Evolutionary conservation across 169 alveolate genomes (phyloP).

Genomic region (Amoebophrya sp.): DNA sequence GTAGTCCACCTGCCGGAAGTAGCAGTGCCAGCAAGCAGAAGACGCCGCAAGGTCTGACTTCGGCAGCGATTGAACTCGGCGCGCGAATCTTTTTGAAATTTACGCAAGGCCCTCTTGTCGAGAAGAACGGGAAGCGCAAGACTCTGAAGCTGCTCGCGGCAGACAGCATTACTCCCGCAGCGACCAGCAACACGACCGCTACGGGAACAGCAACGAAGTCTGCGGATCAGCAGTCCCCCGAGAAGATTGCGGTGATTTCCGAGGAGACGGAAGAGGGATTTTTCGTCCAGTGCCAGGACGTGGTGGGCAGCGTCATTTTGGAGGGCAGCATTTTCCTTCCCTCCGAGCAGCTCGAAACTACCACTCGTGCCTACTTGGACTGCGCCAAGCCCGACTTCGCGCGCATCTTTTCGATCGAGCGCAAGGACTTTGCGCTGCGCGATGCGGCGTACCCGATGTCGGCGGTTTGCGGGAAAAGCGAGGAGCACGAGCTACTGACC

Average conservation of each 20-base stretch:
- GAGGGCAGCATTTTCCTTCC: neutral
- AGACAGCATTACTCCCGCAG: neutral
- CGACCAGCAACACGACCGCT: no score
- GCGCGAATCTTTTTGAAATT: neutral
- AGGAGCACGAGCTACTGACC: neutral
- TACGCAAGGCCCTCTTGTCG: neutral
- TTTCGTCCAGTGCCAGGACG: neutral
- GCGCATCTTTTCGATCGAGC: neutral
- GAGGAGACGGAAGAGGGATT: neutral
- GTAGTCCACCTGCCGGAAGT: no score
- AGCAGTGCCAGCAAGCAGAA: no score
- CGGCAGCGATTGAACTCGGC: neutral
- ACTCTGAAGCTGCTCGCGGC: neutral
- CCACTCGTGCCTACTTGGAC: neutral
- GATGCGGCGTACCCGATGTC: neutral
- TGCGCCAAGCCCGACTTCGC: neutral
- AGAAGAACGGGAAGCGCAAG: neutral
- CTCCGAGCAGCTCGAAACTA: neutral
- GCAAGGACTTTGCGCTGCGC: neutral
- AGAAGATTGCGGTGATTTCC: neutral
- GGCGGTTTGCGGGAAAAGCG: neutral
- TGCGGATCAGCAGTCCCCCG: no score
- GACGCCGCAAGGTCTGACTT: neutral
- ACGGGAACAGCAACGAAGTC: no score
- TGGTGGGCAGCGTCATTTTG: neutral